Percentiles rank a stretch among this genome's conserved stretches.
Evolutionary conservation across 441 rosid species (phyloP).

Genomic region (Isatis lusitanica): DNA sequence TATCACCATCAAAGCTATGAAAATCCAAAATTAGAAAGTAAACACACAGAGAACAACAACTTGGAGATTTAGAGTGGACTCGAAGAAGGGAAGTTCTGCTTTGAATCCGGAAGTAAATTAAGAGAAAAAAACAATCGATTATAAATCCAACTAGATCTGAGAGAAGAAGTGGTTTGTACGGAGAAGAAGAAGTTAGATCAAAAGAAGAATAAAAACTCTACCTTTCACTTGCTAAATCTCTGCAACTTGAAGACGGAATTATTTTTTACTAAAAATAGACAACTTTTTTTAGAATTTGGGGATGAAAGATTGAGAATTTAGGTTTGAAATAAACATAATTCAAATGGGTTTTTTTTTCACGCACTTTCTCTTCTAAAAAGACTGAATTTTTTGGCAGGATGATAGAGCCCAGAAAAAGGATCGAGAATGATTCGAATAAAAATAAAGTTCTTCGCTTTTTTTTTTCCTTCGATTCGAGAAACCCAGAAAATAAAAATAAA

Average conservation of each 20-base stretch:
- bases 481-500: constrained; percentile 29
- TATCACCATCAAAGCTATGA: constrained; percentile 9
- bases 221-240: constrained; percentile 38
- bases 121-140: not conserved
- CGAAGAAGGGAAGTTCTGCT: not conserved
- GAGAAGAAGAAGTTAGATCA: constrained; percentile 27
- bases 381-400: constrained; percentile 28
- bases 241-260: constrained; percentile 26
- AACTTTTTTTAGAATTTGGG: constrained; percentile 18
- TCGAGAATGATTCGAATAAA: constrained; percentile 39
- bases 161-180: not conserved
- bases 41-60: not conserved
- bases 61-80: constrained; percentile 16
- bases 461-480: constrained; percentile 19
- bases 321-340: constrained; percentile 23
- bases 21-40: constrained; percentile 9
- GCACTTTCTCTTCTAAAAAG: constrained; percentile 33
- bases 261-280: constrained; percentile 35
- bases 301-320: constrained; percentile 34
- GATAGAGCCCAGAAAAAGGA: constrained; percentile 32
- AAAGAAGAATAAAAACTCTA: constrained; percentile 21
- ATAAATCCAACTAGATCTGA: constrained; percentile 29
- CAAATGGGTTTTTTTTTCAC: constrained; percentile 10
- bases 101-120: not conserved
- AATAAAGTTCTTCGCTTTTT: constrained; percentile 27